Conservation (phyloP, 2,329 filamentous ascomycete species). For the Boeremia lycopersici region DNA sequence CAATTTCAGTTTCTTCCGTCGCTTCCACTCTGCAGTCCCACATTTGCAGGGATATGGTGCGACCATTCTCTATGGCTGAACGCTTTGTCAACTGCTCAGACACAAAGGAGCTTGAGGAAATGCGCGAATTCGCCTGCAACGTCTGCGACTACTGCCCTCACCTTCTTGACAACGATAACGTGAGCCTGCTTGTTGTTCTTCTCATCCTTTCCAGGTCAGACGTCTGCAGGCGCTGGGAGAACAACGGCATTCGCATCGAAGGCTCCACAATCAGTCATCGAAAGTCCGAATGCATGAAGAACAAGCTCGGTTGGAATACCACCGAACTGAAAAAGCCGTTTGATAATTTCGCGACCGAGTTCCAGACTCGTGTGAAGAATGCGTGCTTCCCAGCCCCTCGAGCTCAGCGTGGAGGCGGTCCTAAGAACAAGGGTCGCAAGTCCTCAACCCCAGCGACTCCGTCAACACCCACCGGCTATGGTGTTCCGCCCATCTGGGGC, state of each 20-base stretch:
- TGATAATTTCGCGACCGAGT: slow-evolving; percentile 42
- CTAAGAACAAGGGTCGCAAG: slow-evolving; percentile 23
- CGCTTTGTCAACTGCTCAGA: slow-evolving; percentile 43
- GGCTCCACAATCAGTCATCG: slow-evolving; percentile 47
- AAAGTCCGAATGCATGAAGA: slow-evolving; percentile 48
- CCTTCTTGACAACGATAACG: slow-evolving; percentile 48
- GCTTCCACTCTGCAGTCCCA: slow-evolving; percentile 42
- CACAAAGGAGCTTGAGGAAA: slow-evolving; percentile 37
- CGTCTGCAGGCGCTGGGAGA: slow-evolving; percentile 43
- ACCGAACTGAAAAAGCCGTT: slow-evolving; percentile 44
- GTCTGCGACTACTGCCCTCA: slow-evolving; percentile 47
- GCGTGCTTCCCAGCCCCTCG: slow-evolving; percentile 39
- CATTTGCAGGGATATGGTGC: slow-evolving; percentile 44
- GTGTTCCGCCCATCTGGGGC: slow-evolving; percentile 26
- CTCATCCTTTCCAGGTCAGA: slow-evolving; percentile 46
- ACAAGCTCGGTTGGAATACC: slow-evolving; percentile 44
- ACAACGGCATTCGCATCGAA: slow-evolving; percentile 47
- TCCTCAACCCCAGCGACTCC: slow-evolving; percentile 29
- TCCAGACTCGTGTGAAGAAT: slow-evolving; percentile 46
- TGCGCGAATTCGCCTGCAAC: slow-evolving; percentile 44
- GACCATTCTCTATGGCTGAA: slow-evolving; percentile 42
- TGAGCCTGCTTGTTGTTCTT: slow-evolving; percentile 44
- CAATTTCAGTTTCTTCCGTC: slow-evolving; percentile 43
- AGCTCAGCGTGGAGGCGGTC: slow-evolving; percentile 25
- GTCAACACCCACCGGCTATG: slow-evolving; percentile 19